Evolutionary conservation across 2,329 filamentous ascomycete genomes (phyloP).

Genomic region (Akanthomyces lecanii): DNA sequence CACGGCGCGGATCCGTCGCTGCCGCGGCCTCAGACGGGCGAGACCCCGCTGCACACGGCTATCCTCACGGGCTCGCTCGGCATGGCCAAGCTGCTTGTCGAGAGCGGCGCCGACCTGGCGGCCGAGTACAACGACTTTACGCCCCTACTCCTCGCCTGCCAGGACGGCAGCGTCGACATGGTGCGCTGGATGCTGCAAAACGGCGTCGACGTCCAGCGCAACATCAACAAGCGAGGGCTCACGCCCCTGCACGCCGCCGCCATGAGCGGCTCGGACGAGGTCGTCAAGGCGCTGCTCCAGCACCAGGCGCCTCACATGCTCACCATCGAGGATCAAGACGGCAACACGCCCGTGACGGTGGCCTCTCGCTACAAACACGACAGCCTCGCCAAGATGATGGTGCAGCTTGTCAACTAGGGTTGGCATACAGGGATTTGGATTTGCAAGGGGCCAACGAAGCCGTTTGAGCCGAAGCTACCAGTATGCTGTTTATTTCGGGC

Average conservation of each 20-base stretch:
- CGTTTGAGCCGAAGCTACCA: not conserved
- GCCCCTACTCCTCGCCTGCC: slow-evolving; percentile 10
- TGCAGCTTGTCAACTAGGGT: slow-evolving; percentile 7
- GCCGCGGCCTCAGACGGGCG: slow-evolving; percentile 9
- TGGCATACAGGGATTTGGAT: not conserved
- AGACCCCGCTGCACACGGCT: slow-evolving; percentile 11
- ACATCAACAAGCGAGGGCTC: slow-evolving; percentile 11
- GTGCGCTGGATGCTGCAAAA: slow-evolving; percentile 14
- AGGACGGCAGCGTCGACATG: slow-evolving; percentile 6
- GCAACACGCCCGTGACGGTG: slow-evolving; percentile 12
- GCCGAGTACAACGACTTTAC: slow-evolving; percentile 15
- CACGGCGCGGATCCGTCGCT: slow-evolving; percentile 12
- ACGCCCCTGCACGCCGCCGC: slow-evolving; percentile 12
- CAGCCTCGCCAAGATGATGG: slow-evolving; percentile 13
- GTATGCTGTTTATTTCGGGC: not conserved
- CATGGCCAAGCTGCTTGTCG: slow-evolving; percentile 11
- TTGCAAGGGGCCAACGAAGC: not conserved
- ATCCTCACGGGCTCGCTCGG: slow-evolving; percentile 1
- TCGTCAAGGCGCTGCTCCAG: slow-evolving; percentile 4
- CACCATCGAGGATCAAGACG: slow-evolving; percentile 1
- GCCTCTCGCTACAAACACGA: slow-evolving; percentile 14
- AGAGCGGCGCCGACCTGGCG: slow-evolving; percentile 5
- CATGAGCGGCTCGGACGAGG: slow-evolving; percentile 13
- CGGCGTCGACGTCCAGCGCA: slow-evolving; percentile 2
- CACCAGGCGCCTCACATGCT: slow-evolving; percentile 9